These are phyloP conservation scores for Dovyalis caffra DNA, from an alignment of 345 rosid species.

Conservation along the genomic window DNA sequence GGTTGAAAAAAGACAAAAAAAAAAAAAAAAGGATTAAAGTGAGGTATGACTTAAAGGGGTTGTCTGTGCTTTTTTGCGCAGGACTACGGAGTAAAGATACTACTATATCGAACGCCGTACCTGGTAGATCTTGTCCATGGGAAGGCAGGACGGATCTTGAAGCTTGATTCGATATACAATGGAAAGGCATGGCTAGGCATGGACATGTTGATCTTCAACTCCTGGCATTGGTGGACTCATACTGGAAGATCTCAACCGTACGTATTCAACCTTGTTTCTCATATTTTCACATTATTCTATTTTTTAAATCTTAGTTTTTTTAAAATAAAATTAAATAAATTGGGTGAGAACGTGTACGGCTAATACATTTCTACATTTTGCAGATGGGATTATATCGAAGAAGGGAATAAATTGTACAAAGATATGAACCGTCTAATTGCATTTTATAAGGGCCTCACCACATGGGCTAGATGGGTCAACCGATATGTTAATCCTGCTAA, in stretches of 20 bases:
- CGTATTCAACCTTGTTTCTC: neutral
- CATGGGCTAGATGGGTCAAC: slow-evolving; percentile 96
- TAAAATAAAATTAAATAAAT: no score
- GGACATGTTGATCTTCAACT: slow-evolving; percentile 83
- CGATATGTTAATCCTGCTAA: slow-evolving; percentile 52
- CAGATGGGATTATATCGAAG: slow-evolving; percentile 84
- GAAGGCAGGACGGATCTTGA: slow-evolving; percentile 51
- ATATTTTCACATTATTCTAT: neutral
- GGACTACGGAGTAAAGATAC: slow-evolving; percentile 61
- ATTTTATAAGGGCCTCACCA: slow-evolving; percentile 75
- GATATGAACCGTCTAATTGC: slow-evolving; percentile 88
- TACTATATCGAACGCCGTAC: slow-evolving; percentile 56
- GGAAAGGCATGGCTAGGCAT: slow-evolving; percentile 78
- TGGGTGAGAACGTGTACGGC: no score
- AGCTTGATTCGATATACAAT: slow-evolving; percentile 62
- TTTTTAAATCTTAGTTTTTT: no score
- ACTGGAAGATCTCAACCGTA: slow-evolving; percentile 70
- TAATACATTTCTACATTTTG: neutral
- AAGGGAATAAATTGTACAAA: slow-evolving; percentile 52
- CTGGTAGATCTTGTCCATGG: slow-evolving; percentile 59
- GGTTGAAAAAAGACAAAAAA: no score
- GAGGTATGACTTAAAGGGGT: neutral
- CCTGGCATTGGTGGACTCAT: slow-evolving; percentile 99
- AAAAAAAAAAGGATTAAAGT: no score
- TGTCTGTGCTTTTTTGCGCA: slow-evolving; percentile 17